Percentiles rank a stretch among this genome's conserved stretches.
Evolutionary conservation across 768 basidiomycete genomes (phyloP).

Genomic region (Pulveroboletus sp.): DNA sequence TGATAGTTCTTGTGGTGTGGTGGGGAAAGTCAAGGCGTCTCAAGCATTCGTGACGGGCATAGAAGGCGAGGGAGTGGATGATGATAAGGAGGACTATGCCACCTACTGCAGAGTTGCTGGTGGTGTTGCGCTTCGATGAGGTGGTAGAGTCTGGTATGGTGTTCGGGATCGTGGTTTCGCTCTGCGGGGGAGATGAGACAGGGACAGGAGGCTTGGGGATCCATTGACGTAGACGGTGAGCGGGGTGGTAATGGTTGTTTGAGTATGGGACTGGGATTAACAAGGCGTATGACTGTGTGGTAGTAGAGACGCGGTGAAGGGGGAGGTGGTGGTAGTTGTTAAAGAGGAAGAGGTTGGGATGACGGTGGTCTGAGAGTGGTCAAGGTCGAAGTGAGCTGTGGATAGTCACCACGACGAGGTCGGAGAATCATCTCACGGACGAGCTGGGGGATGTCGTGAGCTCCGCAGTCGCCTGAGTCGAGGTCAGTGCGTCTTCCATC

Average conservation of each 20-base stretch:
- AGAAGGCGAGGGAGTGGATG: constrained; percentile 35
- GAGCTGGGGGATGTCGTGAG: too few relatives aligned
- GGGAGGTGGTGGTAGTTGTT: background rate
- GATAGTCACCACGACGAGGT: too few relatives aligned
- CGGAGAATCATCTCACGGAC: too few relatives aligned
- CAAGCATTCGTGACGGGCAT: constrained; percentile 35
- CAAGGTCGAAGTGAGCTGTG: too few relatives aligned
- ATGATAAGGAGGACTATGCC: constrained; percentile 36
- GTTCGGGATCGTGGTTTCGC: constrained; percentile 11
- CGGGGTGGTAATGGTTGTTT: constrained; percentile 19
- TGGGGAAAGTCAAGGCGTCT: constrained; percentile 31
- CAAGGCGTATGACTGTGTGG: constrained; percentile 1
- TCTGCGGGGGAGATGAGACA: constrained; percentile 2
- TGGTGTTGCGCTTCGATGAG: constrained; percentile 30
- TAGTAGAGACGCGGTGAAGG: constrained; percentile 1
- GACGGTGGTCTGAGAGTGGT: too few relatives aligned
- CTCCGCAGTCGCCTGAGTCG: too few relatives aligned
- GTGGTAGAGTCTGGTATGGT: constrained; percentile 12
- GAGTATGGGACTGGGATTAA: constrained; percentile 4
- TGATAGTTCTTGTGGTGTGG: too few relatives aligned
- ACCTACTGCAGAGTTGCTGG: constrained; percentile 40
- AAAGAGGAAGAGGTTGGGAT: too few relatives aligned
- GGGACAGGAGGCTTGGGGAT: constrained; percentile 4
- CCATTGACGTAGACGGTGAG: constrained; percentile 18
- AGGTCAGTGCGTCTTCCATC: too few relatives aligned